Evolutionary conservation across 2,329 filamentous ascomycete genomes (phyloP).

Genomic region (Colletotrichum camelliae): DNA sequence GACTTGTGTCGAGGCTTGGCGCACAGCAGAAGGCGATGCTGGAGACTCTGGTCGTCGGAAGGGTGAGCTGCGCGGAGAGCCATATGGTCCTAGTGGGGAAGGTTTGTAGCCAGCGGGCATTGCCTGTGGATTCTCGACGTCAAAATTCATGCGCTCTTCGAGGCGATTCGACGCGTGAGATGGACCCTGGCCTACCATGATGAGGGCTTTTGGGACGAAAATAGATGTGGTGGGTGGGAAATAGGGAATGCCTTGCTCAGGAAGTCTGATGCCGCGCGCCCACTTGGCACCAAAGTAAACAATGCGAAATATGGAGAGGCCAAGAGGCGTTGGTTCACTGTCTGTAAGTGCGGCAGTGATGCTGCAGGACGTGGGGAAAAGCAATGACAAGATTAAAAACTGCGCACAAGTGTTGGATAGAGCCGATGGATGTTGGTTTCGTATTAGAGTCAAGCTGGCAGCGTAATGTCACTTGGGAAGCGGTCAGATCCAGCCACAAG

Average conservation of each 20-base stretch:
- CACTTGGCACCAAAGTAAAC: constrained; percentile 20
- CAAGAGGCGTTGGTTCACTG: not conserved
- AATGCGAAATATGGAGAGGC: constrained; percentile 18
- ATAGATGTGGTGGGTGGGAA: not conserved
- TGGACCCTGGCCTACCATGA: constrained; percentile 19
- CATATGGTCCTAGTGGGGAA: constrained; percentile 70
- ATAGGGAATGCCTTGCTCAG: constrained; percentile 19
- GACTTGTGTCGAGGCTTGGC: constrained; percentile 49
- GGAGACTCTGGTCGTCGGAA: constrained; percentile 68
- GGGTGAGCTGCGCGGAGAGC: constrained; percentile 70
- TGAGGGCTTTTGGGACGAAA: not conserved
- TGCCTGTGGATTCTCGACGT: constrained; percentile 42
- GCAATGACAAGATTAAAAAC: not conserved
- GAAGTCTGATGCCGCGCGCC: constrained; percentile 11
- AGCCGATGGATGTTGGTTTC: not conserved
- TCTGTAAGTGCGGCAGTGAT: not conserved
- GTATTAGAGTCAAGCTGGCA: not conserved
- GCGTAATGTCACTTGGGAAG: not conserved
- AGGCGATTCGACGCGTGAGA: constrained; percentile 2
- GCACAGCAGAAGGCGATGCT: constrained; percentile 68
- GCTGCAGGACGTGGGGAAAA: not conserved
- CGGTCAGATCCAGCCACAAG: not conserved
- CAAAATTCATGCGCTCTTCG: constrained; percentile 18
- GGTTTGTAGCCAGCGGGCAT: constrained; percentile 69
- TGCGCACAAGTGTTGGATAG: not conserved